Conservation (phyloP, 345 rosid species). For the Pugionium cornutum region DNA sequence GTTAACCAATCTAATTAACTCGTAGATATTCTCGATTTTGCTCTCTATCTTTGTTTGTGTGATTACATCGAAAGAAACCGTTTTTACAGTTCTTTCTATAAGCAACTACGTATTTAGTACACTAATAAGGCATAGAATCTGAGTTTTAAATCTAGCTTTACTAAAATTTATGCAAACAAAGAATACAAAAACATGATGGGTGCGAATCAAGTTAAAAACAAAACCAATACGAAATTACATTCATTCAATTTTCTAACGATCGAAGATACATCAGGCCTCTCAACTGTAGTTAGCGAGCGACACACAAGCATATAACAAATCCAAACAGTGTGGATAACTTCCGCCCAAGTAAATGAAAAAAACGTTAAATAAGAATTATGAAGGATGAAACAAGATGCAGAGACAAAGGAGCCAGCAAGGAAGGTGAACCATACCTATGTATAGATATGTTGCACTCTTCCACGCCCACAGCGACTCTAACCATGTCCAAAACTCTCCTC, state of each 20-base stretch:
- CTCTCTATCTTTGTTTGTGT: constrained; percentile 1
- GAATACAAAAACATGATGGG: too few species aligned
- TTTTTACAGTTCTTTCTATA: background rate
- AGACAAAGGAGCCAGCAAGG: constrained; percentile 68
- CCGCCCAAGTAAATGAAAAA: background rate
- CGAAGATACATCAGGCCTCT: background rate
- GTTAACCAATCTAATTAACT: constrained; percentile 3
- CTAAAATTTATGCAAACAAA: too few species aligned
- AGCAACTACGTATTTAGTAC: background rate
- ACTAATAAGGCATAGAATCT: background rate
- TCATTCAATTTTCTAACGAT: background rate
- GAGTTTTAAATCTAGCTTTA: too few species aligned
- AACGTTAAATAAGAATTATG: constrained; percentile 35
- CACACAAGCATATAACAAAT: background rate
- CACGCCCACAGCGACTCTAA: constrained; percentile 84
- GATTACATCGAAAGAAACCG: background rate
- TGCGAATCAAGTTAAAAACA: too few species aligned
- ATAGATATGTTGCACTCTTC: constrained; percentile 94
- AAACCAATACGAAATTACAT: background rate
- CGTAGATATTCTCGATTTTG: constrained; percentile 33
- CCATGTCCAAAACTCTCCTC: constrained; percentile 83
- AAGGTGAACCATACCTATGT: constrained; percentile 76
- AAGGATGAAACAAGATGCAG: constrained; percentile 60
- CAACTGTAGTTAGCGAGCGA: background rate
- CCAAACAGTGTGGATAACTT: background rate